phyloP scores from a whole-genome alignment of 192 early-diverging fungal species.

The Backusella australiensis region DNA sequence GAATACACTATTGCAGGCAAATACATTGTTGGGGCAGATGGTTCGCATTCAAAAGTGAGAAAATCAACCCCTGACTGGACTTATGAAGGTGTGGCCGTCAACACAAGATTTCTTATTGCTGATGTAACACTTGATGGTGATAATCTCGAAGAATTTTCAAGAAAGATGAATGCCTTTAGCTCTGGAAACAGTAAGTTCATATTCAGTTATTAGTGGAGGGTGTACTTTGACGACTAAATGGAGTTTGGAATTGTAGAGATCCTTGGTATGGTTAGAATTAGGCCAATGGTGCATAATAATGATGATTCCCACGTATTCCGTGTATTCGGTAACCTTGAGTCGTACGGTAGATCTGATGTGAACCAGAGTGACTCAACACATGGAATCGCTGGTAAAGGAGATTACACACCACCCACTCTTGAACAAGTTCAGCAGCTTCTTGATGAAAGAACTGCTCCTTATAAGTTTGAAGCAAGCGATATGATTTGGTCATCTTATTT shows the following conservation, averaged over 20 bases:
- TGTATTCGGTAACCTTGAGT: constrained; percentile 2
- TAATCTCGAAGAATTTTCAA: neutral
- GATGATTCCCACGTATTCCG: neutral
- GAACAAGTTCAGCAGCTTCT: constrained; percentile 13
- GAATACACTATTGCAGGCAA: neutral
- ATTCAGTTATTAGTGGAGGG: neutral
- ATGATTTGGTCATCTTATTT: constrained; percentile 28
- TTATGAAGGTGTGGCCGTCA: constrained; percentile 19
- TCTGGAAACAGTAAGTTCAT: neutral
- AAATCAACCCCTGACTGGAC: constrained; percentile 18
- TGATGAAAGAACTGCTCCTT: neutral
- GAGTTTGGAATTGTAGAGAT: neutral
- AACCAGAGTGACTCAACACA: neutral
- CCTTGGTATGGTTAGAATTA: neutral
- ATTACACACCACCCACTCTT: neutral
- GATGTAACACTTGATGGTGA: constrained; percentile 18
- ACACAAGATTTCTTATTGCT: constrained; percentile 17
- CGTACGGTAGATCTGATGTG: neutral
- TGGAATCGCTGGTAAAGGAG: neutral
- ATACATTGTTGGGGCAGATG: constrained; percentile 36
- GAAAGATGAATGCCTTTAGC: neutral
- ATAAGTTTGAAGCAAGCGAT: constrained; percentile 4
- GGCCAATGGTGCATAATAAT: neutral
- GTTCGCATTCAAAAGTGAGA: constrained; percentile 31
- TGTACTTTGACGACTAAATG: neutral